Percentiles rank a stretch among this genome's conserved stretches.
Evolutionary conservation across 1,284 basidiomycete species (phyloP).

Genomic region (Bothia castanella): DNA sequence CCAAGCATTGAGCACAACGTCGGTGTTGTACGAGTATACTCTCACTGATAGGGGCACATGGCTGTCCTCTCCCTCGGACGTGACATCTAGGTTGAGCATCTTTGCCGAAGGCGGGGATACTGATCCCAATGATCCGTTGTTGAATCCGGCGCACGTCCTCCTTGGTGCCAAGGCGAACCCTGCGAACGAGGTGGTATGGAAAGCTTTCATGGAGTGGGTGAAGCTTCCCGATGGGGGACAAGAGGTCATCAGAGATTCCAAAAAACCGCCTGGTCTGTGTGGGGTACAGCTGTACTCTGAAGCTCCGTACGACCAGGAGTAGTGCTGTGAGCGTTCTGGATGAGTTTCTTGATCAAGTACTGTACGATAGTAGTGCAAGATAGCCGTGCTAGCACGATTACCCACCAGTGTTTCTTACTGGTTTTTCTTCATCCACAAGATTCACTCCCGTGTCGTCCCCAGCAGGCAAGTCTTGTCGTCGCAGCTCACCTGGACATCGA

Average conservation of each 20-base stretch:
- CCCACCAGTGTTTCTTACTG: constrained; percentile 18
- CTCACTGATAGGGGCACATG: constrained; percentile 46
- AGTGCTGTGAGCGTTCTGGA: not conserved
- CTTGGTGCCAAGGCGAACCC: constrained; percentile 25
- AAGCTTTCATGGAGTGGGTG: constrained; percentile 43
- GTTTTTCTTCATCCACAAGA: constrained; percentile 51
- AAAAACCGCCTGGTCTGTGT: constrained; percentile 19
- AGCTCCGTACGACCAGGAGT: constrained; percentile 7
- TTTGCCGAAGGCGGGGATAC: constrained; percentile 39
- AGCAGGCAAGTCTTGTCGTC: constrained; percentile 55
- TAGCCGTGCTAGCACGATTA: no score
- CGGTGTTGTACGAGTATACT: constrained; percentile 46
- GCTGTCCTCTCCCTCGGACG: constrained; percentile 36
- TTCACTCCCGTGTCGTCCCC: constrained; percentile 35
- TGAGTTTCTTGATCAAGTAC: no score
- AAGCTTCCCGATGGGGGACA: constrained; percentile 38
- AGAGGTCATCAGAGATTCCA: constrained; percentile 38
- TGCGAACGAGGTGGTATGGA: constrained; percentile 27
- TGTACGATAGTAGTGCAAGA: no score
- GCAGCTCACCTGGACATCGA: constrained; percentile 70
- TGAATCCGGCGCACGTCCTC: constrained; percentile 45
- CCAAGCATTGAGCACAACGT: constrained; percentile 44
- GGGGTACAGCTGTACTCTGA: constrained; percentile 23
- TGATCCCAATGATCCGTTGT: constrained; percentile 35
- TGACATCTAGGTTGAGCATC: constrained; percentile 33